A percentile compares a stretch with the other conserved stretches of the same genome.
Conservation (phyloP, 2,329 filamentous ascomycete species). For the Cytospora paraplurivora region DNA sequence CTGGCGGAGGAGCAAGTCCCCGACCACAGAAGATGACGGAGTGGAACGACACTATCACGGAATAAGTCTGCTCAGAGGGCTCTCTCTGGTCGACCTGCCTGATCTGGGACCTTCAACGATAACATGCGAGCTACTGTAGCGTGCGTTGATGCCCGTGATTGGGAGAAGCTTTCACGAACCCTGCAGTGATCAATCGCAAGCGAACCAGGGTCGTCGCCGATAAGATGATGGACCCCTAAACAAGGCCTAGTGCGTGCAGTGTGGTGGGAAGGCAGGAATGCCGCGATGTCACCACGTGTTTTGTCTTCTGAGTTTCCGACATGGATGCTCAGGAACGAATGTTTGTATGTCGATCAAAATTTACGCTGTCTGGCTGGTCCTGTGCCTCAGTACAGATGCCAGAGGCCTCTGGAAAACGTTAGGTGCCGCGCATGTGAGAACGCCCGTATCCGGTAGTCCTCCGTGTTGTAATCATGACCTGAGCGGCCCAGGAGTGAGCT, state of each 20-base stretch:
- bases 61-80: not conserved
- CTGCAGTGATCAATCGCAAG: constrained; percentile 9
- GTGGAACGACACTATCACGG: not conserved
- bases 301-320: not conserved
- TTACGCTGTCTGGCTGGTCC: not conserved
- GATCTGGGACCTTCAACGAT: constrained; percentile 8
- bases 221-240: constrained; percentile 18
- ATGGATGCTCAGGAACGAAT: constrained; percentile 8
- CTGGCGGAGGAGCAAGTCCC: not conserved
- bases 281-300: constrained; percentile 4
- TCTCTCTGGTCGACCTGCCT: constrained; percentile 10
- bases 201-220: constrained; percentile 12
- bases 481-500: not conserved
- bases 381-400: not conserved
- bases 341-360: not conserved
- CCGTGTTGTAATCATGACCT: not conserved
- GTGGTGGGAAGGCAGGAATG: not conserved
- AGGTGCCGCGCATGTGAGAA: not conserved
- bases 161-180: constrained; percentile 14
- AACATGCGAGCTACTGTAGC: constrained; percentile 8
- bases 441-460: not conserved
- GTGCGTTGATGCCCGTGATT: constrained; percentile 15
- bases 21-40: not conserved
- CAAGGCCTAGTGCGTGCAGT: constrained; percentile 7
- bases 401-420: not conserved